These are phyloP conservation scores for Phytopythium boreale DNA, from an alignment of 352 stramenopile species.

Conservation along the genomic window DNA sequence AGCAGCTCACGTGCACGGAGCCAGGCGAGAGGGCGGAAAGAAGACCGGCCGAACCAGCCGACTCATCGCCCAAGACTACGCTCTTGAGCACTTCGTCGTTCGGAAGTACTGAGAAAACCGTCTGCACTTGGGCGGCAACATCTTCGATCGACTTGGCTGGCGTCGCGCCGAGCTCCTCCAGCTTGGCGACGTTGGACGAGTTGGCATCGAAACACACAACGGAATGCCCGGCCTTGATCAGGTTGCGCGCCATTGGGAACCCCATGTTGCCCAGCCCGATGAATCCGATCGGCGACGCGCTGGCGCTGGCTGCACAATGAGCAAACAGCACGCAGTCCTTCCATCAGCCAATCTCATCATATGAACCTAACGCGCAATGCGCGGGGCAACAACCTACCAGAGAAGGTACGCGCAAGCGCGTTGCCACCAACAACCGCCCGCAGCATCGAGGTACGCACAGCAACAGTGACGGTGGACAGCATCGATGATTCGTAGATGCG, in stretches of 20 bases:
- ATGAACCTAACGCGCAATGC: neutral
- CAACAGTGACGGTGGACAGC: neutral
- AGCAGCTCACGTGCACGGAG: conserved; percentile 65
- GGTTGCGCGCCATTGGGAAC: conserved; percentile 87
- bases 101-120: conserved; percentile 61
- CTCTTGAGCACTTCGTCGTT: conserved; percentile 57
- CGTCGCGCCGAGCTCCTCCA: conserved; percentile 31
- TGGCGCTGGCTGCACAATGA: neutral
- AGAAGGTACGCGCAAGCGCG: neutral
- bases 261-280: conserved; percentile 93
- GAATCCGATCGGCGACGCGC: conserved; percentile 58
- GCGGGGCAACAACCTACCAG: neutral
- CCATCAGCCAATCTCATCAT: neutral
- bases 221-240: conserved; percentile 62
- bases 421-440: neutral
- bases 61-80: conserved; percentile 32
- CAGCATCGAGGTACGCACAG: neutral
- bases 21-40: conserved; percentile 29
- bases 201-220: conserved; percentile 67
- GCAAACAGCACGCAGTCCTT: neutral
- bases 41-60: conserved; percentile 21
- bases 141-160: conserved; percentile 35
- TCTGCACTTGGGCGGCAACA: conserved; percentile 29
- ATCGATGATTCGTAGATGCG: neutral
- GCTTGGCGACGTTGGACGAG: conserved; percentile 18